Percentiles rank a stretch among this genome's conserved stretches.
Conservation (phyloP, 2,329 filamentous ascomycete genomes). For the Hypocreales sp. region DNA sequence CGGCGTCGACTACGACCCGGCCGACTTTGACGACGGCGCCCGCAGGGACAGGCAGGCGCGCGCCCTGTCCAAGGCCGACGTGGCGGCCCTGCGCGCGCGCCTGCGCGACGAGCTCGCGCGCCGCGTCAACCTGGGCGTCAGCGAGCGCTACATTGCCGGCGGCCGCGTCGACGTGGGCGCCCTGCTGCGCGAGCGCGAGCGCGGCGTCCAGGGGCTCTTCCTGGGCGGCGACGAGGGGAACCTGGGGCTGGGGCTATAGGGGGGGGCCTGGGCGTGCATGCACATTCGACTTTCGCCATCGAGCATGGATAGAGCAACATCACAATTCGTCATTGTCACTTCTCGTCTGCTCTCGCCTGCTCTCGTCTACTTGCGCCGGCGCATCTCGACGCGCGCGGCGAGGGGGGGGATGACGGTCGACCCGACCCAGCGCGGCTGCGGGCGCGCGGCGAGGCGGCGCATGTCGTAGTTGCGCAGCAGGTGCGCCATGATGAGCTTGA, state of each 20-base stretch:
- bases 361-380: constrained; percentile 1
- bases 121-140: constrained; percentile 76
- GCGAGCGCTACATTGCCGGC: constrained; percentile 71
- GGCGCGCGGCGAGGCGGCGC: constrained; percentile 21
- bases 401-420: constrained; percentile 19
- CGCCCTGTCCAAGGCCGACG: constrained; percentile 55
- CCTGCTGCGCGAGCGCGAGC: constrained; percentile 45
- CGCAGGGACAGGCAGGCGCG: constrained; percentile 59
- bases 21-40: constrained; percentile 65
- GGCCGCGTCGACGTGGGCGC: constrained; percentile 72
- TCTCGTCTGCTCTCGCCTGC: not conserved
- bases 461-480: constrained; percentile 37
- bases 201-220: constrained; percentile 19
- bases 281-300: too few relatives aligned
- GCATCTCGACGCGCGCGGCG: constrained; percentile 12
- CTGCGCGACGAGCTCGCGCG: constrained; percentile 54
- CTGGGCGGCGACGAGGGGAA: constrained; percentile 26
- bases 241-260: constrained; percentile 13
- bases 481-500: constrained; percentile 37
- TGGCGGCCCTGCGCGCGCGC: constrained; percentile 54
- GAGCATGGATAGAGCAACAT: too few relatives aligned
- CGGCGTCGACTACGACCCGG: constrained; percentile 84
- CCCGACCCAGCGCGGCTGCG: constrained; percentile 27
- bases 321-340: not conserved
- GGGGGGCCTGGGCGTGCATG: too few relatives aligned